phyloP scores from a whole-genome alignment of 1,284 basidiomycete genomes.

The Bondarzewia mesenterica region DNA sequence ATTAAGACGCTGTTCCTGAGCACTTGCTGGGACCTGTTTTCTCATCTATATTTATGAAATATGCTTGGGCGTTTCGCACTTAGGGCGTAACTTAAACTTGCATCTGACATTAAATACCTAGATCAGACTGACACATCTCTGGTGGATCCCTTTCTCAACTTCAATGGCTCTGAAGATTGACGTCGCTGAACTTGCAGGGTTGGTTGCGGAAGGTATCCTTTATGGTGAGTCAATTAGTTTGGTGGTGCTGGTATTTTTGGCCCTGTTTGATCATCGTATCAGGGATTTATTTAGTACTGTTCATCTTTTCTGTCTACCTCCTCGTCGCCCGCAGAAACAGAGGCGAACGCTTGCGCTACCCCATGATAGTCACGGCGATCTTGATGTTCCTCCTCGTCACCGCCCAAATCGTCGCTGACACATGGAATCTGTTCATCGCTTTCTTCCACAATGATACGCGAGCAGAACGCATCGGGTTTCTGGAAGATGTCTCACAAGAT shows the following conservation, averaged over 20 bases:
- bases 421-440: constrained; percentile 11
- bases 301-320: constrained; percentile 8
- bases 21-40: no score
- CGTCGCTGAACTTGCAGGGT: constrained; percentile 13
- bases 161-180: constrained; percentile 9
- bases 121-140: no score
- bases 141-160: no score
- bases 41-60: no score
- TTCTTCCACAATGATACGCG: constrained; percentile 11
- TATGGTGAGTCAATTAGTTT: constrained; percentile 9
- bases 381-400: constrained; percentile 13
- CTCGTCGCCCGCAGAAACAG: constrained; percentile 5
- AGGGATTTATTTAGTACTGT: constrained; percentile 13
- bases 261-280: neutral
- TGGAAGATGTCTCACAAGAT: constrained; percentile 9
- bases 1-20: no score
- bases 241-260: neutral
- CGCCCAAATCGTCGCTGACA: constrained; percentile 10
- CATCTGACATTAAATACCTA: no score
- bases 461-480: constrained; percentile 9
- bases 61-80: no score
- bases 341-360: constrained; percentile 5
- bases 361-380: constrained; percentile 9
- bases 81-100: no score
- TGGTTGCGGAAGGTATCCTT: constrained; percentile 10